Evolutionary conservation across 1,284 basidiomycete species (phyloP).

Genomic region (Boletus holoroseus): DNA sequence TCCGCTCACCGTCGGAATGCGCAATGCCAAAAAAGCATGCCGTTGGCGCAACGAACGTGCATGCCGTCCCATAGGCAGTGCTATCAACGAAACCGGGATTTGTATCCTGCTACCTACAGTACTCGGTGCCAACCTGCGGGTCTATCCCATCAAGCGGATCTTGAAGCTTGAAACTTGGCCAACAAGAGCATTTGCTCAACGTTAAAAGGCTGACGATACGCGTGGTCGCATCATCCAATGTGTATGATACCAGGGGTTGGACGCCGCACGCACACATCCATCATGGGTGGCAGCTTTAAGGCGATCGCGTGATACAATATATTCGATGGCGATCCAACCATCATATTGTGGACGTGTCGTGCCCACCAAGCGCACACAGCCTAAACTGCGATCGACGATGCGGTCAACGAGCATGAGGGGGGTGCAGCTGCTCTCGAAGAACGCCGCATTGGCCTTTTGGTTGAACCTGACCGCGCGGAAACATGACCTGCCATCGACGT

Average conservation of each 20-base stretch:
- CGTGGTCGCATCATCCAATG: not conserved
- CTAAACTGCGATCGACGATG: slow-evolving; percentile 10
- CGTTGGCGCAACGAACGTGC: slow-evolving; percentile 6
- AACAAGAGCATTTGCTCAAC: not conserved
- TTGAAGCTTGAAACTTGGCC: slow-evolving; percentile 4
- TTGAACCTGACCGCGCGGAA: not conserved
- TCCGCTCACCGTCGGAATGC: not conserved
- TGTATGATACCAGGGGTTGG: slow-evolving; percentile 7
- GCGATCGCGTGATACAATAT: slow-evolving; percentile 7
- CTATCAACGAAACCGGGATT: slow-evolving; percentile 10
- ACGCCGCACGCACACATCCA: slow-evolving; percentile 1
- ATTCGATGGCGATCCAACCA: slow-evolving; percentile 5
- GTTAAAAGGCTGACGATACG: not conserved
- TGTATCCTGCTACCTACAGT: not conserved
- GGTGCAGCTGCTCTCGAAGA: not conserved
- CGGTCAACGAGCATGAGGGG: not conserved
- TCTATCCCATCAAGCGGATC: slow-evolving; percentile 17
- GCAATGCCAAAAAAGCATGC: slow-evolving; percentile 5
- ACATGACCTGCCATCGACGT: slow-evolving; percentile 1
- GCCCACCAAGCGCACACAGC: slow-evolving; percentile 15
- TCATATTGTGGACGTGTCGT: slow-evolving; percentile 2
- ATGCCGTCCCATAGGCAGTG: not conserved
- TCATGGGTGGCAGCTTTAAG: slow-evolving; percentile 17
- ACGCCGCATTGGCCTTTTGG: not conserved
- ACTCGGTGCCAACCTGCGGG: slow-evolving; percentile 1